phyloP scores from a whole-genome alignment of 164 flowering plant species.

The Cinnamomum micranthum region DNA sequence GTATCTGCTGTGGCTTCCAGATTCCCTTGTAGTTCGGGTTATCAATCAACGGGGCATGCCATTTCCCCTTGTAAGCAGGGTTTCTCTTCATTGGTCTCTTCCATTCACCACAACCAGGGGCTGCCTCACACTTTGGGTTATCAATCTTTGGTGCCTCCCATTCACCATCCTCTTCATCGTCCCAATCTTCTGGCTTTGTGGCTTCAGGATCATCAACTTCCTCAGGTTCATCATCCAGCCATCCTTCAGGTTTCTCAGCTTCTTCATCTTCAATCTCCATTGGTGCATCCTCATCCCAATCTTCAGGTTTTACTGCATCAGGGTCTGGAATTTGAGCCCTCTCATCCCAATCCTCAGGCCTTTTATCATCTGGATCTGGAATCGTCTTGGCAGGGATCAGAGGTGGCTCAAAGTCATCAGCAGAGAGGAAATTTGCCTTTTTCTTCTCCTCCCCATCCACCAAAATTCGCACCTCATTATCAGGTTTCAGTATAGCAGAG shows the following conservation, averaged over 20 bases:
- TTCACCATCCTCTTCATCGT: slow-evolving; percentile 98
- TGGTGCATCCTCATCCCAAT: slow-evolving; percentile 98
- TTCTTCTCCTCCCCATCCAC: slow-evolving; percentile 95
- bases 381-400: slow-evolving; percentile 80
- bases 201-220: slow-evolving; percentile 95
- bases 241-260: slow-evolving; percentile 96
- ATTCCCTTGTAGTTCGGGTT: slow-evolving; percentile 11
- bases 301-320: slow-evolving; percentile 83
- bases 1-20: slow-evolving; percentile 18
- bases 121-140: slow-evolving; percentile 77
- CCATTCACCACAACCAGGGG: slow-evolving; percentile 88
- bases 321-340: slow-evolving; percentile 88
- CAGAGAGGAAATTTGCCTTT: slow-evolving; percentile 65
- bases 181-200: slow-evolving; percentile 96
- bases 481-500: slow-evolving; percentile 75
- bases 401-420: slow-evolving; percentile 85
- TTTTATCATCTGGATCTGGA: slow-evolving; percentile 93
- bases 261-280: slow-evolving; percentile 93
- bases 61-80: slow-evolving; percentile 11
- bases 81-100: slow-evolving; percentile 6
- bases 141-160: slow-evolving; percentile 98
- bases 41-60: slow-evolving; percentile 10
- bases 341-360: slow-evolving; percentile 99
- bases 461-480: slow-evolving; percentile 66
- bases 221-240: slow-evolving; percentile 98